These are phyloP conservation scores for Teratosphaeria gauchensis DNA, from an alignment of 2,329 filamentous ascomycete genomes.

Conservation along the genomic window DNA sequence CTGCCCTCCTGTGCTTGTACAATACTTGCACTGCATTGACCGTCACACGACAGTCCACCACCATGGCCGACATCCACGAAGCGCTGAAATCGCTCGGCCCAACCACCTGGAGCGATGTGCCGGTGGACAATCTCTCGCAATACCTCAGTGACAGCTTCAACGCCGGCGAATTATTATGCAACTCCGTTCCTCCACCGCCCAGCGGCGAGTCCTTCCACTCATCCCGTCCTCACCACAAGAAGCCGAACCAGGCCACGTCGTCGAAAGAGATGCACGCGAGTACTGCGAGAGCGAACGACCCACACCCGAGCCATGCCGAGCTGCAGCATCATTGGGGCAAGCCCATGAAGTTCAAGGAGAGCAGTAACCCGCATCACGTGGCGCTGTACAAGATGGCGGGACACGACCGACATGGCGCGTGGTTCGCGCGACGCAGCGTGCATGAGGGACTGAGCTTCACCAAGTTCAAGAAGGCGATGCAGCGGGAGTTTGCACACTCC, in stretches of 20 bases:
- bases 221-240: slow-evolving; percentile 47
- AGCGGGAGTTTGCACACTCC: slow-evolving; percentile 70
- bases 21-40: not conserved
- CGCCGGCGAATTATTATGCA: slow-evolving; percentile 61
- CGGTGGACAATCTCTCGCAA: slow-evolving; percentile 28
- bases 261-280: slow-evolving; percentile 46
- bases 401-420: slow-evolving; percentile 73
- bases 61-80: slow-evolving; percentile 35
- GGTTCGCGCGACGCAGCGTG: slow-evolving; percentile 80
- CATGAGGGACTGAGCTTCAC: slow-evolving; percentile 70
- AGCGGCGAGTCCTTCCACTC: slow-evolving; percentile 35
- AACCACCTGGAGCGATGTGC: slow-evolving; percentile 36
- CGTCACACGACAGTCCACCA: not conserved
- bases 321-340: slow-evolving; percentile 81
- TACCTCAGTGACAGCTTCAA: slow-evolving; percentile 34
- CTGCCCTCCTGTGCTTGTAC: not conserved
- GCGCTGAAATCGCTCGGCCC: slow-evolving; percentile 36
- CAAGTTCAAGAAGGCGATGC: slow-evolving; percentile 66
- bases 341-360: slow-evolving; percentile 60
- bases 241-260: slow-evolving; percentile 42
- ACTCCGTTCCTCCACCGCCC: slow-evolving; percentile 59
- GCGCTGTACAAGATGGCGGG: slow-evolving; percentile 69
- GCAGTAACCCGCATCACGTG: slow-evolving; percentile 67
- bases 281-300: slow-evolving; percentile 38
- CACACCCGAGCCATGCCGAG: slow-evolving; percentile 44